A percentile compares a stretch with the other conserved stretches of the same genome.
Evolutionary conservation across 2,329 filamentous ascomycete species (phyloP).

Genomic region (Colletotrichum brevisporum): DNA sequence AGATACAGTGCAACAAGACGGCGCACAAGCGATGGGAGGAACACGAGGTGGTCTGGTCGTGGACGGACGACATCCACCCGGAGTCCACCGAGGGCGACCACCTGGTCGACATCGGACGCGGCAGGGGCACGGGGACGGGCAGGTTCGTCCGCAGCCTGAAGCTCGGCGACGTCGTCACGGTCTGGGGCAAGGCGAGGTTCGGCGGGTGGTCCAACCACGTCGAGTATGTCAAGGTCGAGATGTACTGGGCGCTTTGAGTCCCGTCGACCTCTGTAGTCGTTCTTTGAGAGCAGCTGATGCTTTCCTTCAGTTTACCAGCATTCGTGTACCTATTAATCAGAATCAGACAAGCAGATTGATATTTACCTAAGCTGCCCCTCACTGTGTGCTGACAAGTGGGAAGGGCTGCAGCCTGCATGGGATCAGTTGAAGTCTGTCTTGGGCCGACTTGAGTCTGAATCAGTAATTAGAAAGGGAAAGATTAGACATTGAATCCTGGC

Average conservation of each 20-base stretch:
- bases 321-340: neutral
- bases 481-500: too few relatives aligned
- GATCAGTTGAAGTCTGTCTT: too few relatives aligned
- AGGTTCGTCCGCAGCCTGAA: conserved; percentile 69
- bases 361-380: too few relatives aligned
- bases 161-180: conserved; percentile 72
- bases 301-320: neutral
- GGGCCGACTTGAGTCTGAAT: too few relatives aligned
- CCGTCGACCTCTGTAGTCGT: neutral
- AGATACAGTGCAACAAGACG: conserved; percentile 64
- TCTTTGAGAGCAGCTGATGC: neutral
- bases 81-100: conserved; percentile 56
- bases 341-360: too few relatives aligned
- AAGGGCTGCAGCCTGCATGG: too few relatives aligned
- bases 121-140: conserved; percentile 65
- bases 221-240: conserved; percentile 64
- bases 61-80: conserved; percentile 61
- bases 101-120: conserved; percentile 62
- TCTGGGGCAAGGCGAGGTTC: conserved; percentile 74
- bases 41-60: conserved; percentile 68
- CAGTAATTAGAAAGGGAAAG: too few relatives aligned
- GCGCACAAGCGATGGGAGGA: conserved; percentile 52
- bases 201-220: conserved; percentile 67
- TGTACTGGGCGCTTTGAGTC: conserved; percentile 69
- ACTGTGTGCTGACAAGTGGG: too few relatives aligned